These are phyloP conservation scores for Meyerozyma carpophila DNA, from an alignment of 1,139 yeast genomes.

Conservation along the genomic window DNA sequence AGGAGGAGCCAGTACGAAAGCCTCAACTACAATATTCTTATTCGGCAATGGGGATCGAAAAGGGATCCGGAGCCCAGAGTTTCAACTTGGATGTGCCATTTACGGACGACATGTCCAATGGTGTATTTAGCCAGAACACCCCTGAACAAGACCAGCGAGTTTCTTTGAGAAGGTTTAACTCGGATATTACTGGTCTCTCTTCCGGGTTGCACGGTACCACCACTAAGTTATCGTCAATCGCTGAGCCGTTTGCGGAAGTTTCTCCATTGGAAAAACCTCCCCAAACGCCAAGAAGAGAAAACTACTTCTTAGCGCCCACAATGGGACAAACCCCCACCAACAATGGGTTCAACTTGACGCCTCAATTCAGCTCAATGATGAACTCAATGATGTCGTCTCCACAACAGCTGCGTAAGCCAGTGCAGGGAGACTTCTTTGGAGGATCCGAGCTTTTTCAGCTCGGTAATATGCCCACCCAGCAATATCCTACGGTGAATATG, in stretches of 20 bases:
- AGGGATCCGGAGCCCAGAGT: background rate
- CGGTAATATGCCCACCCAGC: slow-evolving; percentile 2
- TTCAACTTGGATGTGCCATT: slow-evolving; percentile 5
- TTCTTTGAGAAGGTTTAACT: slow-evolving; percentile 12
- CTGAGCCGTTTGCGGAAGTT: slow-evolving; percentile 2
- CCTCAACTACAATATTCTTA: slow-evolving; percentile 24
- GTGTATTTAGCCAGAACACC: slow-evolving; percentile 1
- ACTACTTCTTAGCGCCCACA: slow-evolving; percentile 22
- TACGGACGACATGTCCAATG: slow-evolving; percentile 1
- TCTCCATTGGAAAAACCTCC: slow-evolving; percentile 16
- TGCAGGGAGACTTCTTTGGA: slow-evolving; percentile 16
- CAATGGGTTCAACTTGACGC: slow-evolving; percentile 32
- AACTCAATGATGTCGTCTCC: slow-evolving; percentile 37
- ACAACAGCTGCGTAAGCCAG: slow-evolving; percentile 16
- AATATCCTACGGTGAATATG: slow-evolving; percentile 14
- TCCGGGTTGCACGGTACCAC: background rate
- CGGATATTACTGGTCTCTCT: slow-evolving; percentile 15
- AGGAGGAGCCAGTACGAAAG: slow-evolving; percentile 6
- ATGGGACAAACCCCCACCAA: slow-evolving; percentile 32
- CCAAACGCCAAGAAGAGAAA: slow-evolving; percentile 34
- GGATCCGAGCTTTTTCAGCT: slow-evolving; percentile 25
- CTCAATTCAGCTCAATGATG: slow-evolving; percentile 41
- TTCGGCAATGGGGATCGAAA: slow-evolving; percentile 27
- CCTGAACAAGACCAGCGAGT: slow-evolving; percentile 3
- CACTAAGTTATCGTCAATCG: background rate